Evolutionary conservation across 2,329 filamentous ascomycete species (phyloP).

Genomic region (Pseudocercospora ulei): DNA sequence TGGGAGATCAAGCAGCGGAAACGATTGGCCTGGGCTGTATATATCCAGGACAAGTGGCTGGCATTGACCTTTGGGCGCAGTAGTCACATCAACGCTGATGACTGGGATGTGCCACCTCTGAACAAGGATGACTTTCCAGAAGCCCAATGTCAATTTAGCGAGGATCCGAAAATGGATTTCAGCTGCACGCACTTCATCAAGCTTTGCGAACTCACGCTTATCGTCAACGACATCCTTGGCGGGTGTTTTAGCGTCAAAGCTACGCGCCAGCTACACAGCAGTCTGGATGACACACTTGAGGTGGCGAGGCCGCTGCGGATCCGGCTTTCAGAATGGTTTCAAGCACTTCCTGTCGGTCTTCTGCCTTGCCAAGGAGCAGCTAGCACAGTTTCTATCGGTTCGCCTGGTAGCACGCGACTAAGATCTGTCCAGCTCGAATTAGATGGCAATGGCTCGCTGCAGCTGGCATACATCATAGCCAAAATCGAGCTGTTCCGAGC

Average conservation of each 20-base stretch:
- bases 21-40: slow-evolving; percentile 55
- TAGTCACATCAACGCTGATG: slow-evolving; percentile 45
- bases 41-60: slow-evolving; percentile 57
- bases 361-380: slow-evolving; percentile 16
- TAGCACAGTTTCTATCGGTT: slow-evolving; percentile 13
- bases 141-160: slow-evolving; percentile 19
- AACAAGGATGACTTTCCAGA: slow-evolving; percentile 40
- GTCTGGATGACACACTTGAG: slow-evolving; percentile 38
- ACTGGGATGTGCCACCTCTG: slow-evolving; percentile 48
- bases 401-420: slow-evolving; percentile 18
- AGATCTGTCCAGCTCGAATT: slow-evolving; percentile 36
- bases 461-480: slow-evolving; percentile 46
- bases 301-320: slow-evolving; percentile 44
- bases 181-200: slow-evolving; percentile 41
- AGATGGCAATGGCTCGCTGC: slow-evolving; percentile 41
- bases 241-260: slow-evolving; percentile 32
- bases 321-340: slow-evolving; percentile 44
- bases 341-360: slow-evolving; percentile 37
- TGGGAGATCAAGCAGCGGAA: slow-evolving; percentile 56
- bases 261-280: slow-evolving; percentile 39
- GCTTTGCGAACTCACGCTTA: slow-evolving; percentile 44
- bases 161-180: slow-evolving; percentile 16
- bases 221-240: slow-evolving; percentile 45
- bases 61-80: slow-evolving; percentile 50
- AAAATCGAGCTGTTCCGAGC: slow-evolving; percentile 46